These are phyloP conservation scores for Spergularia bocconei DNA, from an alignment of 148 eudicot species.

Conservation along the genomic window DNA sequence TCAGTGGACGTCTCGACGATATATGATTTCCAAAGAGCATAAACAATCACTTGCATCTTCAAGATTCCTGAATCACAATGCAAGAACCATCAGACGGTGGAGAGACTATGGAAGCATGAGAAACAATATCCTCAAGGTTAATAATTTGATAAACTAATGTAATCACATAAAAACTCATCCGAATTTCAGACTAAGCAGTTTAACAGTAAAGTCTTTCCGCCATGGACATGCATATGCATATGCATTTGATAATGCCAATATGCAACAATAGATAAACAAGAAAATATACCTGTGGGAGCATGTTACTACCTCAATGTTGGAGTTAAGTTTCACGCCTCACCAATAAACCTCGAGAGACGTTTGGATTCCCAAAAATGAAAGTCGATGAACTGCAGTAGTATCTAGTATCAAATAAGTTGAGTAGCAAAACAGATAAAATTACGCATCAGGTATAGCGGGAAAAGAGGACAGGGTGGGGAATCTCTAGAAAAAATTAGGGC, in stretches of 20 bases:
- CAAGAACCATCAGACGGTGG: background rate
- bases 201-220: background rate
- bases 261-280: conserved; percentile 5
- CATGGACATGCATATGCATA: background rate
- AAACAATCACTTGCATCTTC: background rate
- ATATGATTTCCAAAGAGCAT: too few relatives aligned
- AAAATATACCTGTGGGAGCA: conserved; percentile 15
- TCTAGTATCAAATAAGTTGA: conserved; percentile 42
- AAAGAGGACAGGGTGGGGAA: background rate
- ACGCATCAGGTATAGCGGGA: background rate
- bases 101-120: background rate
- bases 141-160: background rate
- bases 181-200: background rate
- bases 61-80: background rate
- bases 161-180: background rate
- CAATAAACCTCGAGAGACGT: conserved; percentile 16
- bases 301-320: background rate
- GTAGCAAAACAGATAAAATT: conserved; percentile 22
- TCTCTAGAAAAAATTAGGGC: background rate
- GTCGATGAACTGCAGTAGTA: conserved; percentile 55
- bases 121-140: background rate
- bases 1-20: too few relatives aligned
- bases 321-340: conserved; percentile 22
- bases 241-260: background rate
- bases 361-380: conserved; percentile 33